phyloP scores from a whole-genome alignment of 306 rosid genomes.

The Dalbergia cochinchinensis region DNA sequence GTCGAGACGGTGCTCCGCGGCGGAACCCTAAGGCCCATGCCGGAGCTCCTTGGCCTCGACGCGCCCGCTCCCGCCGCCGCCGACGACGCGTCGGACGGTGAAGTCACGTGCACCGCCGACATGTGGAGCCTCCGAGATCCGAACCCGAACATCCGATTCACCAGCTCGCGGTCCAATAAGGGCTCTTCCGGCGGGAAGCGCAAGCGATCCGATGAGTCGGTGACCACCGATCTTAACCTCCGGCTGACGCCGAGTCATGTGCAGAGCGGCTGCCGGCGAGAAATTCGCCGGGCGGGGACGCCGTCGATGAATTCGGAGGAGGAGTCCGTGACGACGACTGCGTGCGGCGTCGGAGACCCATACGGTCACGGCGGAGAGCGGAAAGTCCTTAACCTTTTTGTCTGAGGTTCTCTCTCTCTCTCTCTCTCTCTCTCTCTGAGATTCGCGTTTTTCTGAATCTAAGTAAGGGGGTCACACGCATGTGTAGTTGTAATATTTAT shows the following conservation, averaged over 20 bases:
- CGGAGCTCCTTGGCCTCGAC: slow-evolving; percentile 58
- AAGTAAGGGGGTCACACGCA: slow-evolving; percentile 45
- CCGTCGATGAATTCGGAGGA: slow-evolving; percentile 96
- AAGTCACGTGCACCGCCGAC: slow-evolving; percentile 62
- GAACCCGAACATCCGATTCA: slow-evolving; percentile 50
- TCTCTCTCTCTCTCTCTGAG: neutral
- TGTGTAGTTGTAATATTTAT: slow-evolving; percentile 35
- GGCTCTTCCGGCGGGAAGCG: slow-evolving; percentile 54
- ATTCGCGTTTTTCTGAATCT: slow-evolving; percentile 53
- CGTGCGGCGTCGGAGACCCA: slow-evolving; percentile 59
- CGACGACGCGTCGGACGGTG: slow-evolving; percentile 76
- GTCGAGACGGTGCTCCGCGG: slow-evolving; percentile 89
- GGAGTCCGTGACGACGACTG: slow-evolving; percentile 79
- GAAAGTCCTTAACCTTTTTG: slow-evolving; percentile 79
- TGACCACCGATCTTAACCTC: slow-evolving; percentile 78
- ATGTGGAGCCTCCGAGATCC: slow-evolving; percentile 64
- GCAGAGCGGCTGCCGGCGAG: slow-evolving; percentile 55
- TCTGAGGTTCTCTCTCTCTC: slow-evolving; percentile 48
- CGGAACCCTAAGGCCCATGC: slow-evolving; percentile 69
- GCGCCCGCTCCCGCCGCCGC: slow-evolving; percentile 50
- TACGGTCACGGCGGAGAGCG: slow-evolving; percentile 50
- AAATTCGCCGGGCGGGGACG: slow-evolving; percentile 67
- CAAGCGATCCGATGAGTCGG: slow-evolving; percentile 56
- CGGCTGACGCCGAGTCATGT: slow-evolving; percentile 64
- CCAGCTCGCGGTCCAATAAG: slow-evolving; percentile 54